Evolutionary conservation across 2,329 filamentous ascomycete genomes (phyloP), one percentile per base, ranked within the genome.

Genomic region (Phaeophleospora eucalypticola): DNA sequence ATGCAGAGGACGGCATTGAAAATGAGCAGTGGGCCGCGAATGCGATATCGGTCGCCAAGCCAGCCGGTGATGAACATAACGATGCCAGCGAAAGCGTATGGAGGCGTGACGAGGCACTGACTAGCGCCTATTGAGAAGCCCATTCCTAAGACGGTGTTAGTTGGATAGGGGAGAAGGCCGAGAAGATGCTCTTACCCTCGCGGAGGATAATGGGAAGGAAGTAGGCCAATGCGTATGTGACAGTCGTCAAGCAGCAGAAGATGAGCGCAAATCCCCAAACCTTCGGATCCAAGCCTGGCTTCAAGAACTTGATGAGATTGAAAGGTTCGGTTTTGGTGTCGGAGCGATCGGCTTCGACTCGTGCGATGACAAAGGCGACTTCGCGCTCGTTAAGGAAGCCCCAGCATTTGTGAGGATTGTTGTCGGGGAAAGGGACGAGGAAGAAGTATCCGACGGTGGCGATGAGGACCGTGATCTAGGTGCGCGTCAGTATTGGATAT

Each of bases 171-270:
- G n/a, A n/a, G n/a, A n/a, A n/a, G n/a, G n/a, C n/a, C n/a, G n/a
- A n/a, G n/a, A n/a, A n/a, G n/a, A n/a, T n/a, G n/a, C n/a, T n/a
- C n/a, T n/a, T n/a, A n/a, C n/a, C 59, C 17, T 52, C 47, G 16
- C 60, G 44, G 9, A 65, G 56, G 32, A 65, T 65, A 45, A 62
- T 64, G 8, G 60, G 61, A 3, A 63, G 43, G 79, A 63, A 80
- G 85, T 63, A 75, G 79, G 68, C 90, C 7, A 93, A 77, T 0
- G 86, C 81, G 63, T 93, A 93, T 1, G 78, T 77, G 41, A 87
- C 78, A 9, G 85, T 86, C 0, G 86, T 89, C 2, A 80, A 79
- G 65, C 80, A 80, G 69, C 73, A 74, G 63, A 77, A 79, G 43
- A 78, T 73, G 58, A 76, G 49, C 0, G 73, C 76, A 48, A 76